Percentiles rank a stretch among this genome's conserved stretches.
Evolutionary conservation across 345 rosid species (phyloP).

Genomic region (Eucalyptus caleyi): DNA sequence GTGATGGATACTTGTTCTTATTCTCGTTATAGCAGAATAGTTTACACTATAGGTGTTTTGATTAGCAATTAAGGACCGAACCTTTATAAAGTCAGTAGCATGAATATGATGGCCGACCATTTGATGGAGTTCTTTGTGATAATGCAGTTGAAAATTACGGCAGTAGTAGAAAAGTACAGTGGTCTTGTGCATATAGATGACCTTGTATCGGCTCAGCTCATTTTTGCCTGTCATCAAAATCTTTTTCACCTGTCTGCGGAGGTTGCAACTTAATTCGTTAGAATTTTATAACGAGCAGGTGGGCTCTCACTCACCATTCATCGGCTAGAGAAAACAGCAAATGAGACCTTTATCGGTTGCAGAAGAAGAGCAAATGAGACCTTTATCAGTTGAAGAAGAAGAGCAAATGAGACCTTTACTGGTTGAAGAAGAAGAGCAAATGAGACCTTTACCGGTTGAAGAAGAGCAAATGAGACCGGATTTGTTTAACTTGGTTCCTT

Average conservation of each 20-base stretch:
- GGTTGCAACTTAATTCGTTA: too few relatives aligned
- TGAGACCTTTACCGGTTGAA: slow-evolving; percentile 43
- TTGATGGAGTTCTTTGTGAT: neutral
- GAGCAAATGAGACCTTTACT: slow-evolving; percentile 26
- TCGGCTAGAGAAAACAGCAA: slow-evolving; percentile 12
- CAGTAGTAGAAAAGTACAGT: neutral
- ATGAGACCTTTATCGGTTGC: slow-evolving; percentile 39
- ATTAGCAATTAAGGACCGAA: fast-evolving
- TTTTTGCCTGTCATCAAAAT: neutral
- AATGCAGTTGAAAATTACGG: neutral
- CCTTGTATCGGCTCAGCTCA: neutral
- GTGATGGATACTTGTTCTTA: neutral
- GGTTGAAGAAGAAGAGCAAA: slow-evolving; percentile 48
- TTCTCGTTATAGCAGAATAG: neutral
- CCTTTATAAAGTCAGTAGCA: neutral
- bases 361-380: slow-evolving; percentile 74
- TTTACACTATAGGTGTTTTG: neutral
- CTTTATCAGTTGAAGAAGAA: neutral
- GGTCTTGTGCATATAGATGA: neutral
- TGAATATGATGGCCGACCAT: neutral
- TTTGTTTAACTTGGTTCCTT: neutral
- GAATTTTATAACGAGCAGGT: too few relatives aligned
- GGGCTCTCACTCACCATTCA: too few relatives aligned
- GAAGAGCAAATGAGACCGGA: slow-evolving; percentile 85
- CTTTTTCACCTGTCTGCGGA: too few relatives aligned